Base-by-base conservation (phyloP, 768 basidiomycete species). In the Calocybe cyanea region DNA sequence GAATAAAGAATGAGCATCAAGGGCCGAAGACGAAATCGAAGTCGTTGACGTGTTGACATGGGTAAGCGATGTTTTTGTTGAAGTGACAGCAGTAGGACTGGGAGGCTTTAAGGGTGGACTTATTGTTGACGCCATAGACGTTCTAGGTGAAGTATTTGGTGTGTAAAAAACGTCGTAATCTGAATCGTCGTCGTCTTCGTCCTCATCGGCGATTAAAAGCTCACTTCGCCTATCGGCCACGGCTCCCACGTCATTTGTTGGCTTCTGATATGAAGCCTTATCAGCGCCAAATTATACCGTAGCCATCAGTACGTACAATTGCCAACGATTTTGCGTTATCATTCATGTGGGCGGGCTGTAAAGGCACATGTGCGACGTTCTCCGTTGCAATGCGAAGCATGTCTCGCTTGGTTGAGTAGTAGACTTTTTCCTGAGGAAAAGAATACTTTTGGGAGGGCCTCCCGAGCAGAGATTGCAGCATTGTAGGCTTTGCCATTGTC, bases 391-490 rank as follows among this genome's bases (percentile, higher is more conserved):
- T 70, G 10, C 73, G 72, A 52, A 77, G 54, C 62, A 83, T 70
- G 41, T 76, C 71, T 44, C 66, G 57, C 58, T 73, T 77, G 9
- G 68, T 73, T 0, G 76, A 80, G 50, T 75, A 70, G 54, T 78
- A 80, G 4, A 74, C 68, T 55, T 71, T 74, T 46, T 65, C 60
- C 17, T 56, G 50, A 0, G 75, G 75, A 43, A 69, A 65, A 7
- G 64, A 57, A 60, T 88, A 88, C 0, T 72, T 65, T 58, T 85
- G 80, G 1, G 85, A 85, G 9, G 86, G 86, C 41, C 71, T 61
- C 41, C 78, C 76, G 34, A 89, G 70, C 35, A 87, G 60, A 32
- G 69, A 71, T 61, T 87, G 85, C 42, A 82, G 54, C 38, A 83
- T 58, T 4, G 78, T 78, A 38, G 80, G 77, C 57, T 73, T 79